Percentiles rank a stretch among this genome's conserved stretches.
Conservation (phyloP, 2,329 filamentous ascomycete genomes). For the Ophiocordyceps camponoti-floridani region DNA sequence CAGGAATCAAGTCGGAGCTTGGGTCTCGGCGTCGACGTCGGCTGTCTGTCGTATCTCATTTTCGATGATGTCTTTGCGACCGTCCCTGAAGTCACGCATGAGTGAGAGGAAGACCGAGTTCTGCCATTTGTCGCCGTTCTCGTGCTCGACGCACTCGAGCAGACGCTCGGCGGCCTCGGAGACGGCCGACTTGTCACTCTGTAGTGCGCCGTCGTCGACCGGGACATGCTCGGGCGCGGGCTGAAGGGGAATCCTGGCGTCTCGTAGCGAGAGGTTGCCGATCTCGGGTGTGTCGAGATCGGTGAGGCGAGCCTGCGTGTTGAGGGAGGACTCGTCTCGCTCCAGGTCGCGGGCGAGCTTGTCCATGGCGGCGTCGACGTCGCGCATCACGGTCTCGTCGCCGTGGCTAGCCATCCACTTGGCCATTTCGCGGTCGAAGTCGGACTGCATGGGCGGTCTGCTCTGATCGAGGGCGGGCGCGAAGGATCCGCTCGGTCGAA, state of each 20-base stretch:
- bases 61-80: slow-evolving; percentile 23
- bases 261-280: slow-evolving; percentile 13
- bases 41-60: slow-evolving; percentile 19
- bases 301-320: slow-evolving; percentile 5
- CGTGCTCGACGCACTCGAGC: slow-evolving; percentile 23
- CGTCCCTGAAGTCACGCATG: slow-evolving; percentile 27
- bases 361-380: slow-evolving; percentile 24
- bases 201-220: background rate
- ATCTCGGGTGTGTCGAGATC: slow-evolving; percentile 15
- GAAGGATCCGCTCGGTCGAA: slow-evolving; percentile 9
- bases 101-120: slow-evolving; percentile 25
- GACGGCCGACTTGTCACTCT: slow-evolving; percentile 16
- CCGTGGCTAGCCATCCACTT: slow-evolving; percentile 21
- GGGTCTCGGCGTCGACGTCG: slow-evolving; percentile 3
- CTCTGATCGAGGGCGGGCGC: background rate
- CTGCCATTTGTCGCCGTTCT: slow-evolving; percentile 26
- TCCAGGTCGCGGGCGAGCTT: slow-evolving; percentile 22
- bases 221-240: background rate
- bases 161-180: slow-evolving; percentile 23
- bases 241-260: background rate
- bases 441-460: slow-evolving; percentile 10
- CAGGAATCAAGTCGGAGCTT: slow-evolving; percentile 4
- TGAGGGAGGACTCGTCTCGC: slow-evolving; percentile 12
- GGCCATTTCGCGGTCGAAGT: slow-evolving; percentile 23
- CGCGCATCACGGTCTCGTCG: slow-evolving; percentile 12